Evolutionary conservation across 2,329 filamentous ascomycete species (phyloP).

Genomic region (Pseudocercospora vitis): DNA sequence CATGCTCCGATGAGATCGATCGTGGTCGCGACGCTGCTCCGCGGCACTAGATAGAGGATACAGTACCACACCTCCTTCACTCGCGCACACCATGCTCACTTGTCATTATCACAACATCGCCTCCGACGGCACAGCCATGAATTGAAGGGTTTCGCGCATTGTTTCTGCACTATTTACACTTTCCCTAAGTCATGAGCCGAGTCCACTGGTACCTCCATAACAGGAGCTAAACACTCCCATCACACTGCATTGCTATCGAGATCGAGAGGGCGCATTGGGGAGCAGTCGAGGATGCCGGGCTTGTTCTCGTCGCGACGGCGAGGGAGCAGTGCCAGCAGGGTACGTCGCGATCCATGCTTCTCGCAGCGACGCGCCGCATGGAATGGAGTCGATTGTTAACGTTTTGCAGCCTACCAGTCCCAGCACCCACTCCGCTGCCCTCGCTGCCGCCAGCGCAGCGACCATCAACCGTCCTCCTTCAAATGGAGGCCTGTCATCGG

Average conservation of each 20-base stretch:
- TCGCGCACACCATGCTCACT: too few species aligned
- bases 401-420: constrained; percentile 10
- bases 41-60: neutral
- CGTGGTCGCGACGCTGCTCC: neutral
- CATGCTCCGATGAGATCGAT: neutral
- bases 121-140: neutral
- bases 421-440: constrained; percentile 51
- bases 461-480: constrained; percentile 68
- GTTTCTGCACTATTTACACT: constrained; percentile 1
- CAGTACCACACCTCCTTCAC: neutral
- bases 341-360: neutral
- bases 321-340: constrained; percentile 9
- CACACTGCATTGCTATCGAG: too few species aligned
- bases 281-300: constrained; percentile 6
- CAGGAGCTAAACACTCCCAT: constrained; percentile 4
- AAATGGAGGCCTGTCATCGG: constrained; percentile 70
- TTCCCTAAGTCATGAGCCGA: constrained; percentile 2
- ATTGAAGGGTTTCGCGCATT: too few species aligned
- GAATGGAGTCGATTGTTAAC: neutral
- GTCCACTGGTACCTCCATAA: constrained; percentile 3
- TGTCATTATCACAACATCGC: too few species aligned
- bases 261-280: neutral
- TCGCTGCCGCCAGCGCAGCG: constrained; percentile 72
- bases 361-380: too few species aligned
- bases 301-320: constrained; percentile 9